These are phyloP conservation scores for Lophiostoma macrostomum DNA, from an alignment of 495 filamentous ascomycete genomes.

Conservation along the genomic window DNA sequence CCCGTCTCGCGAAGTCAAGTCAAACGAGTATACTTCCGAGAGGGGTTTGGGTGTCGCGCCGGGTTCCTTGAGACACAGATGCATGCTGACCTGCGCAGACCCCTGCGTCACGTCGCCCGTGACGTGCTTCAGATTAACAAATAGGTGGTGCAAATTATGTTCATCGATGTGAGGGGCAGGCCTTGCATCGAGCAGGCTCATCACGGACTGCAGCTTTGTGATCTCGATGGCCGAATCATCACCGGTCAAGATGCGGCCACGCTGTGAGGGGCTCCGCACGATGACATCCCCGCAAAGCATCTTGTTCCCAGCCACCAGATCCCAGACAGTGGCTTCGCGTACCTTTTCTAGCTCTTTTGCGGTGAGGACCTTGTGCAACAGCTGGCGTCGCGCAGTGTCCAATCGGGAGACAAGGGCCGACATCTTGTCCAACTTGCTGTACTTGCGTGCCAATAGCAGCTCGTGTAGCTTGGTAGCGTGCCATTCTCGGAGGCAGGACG, in stretches of 20 bases:
- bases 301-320: constrained; percentile 89
- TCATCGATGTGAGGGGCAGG: constrained; percentile 65
- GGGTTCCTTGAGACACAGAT: constrained; percentile 67
- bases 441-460: constrained; percentile 77
- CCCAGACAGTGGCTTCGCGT: constrained; percentile 88
- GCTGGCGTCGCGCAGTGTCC: constrained; percentile 78
- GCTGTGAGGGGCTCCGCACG: constrained; percentile 78
- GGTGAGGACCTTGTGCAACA: constrained; percentile 90
- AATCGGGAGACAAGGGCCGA: constrained; percentile 73
- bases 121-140: constrained; percentile 79
- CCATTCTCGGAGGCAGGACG: constrained; percentile 94
- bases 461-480: constrained; percentile 96
- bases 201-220: constrained; percentile 85
- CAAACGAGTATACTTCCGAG: constrained; percentile 78
- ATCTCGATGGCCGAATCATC: constrained; percentile 92
- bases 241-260: constrained; percentile 82
- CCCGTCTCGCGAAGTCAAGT: constrained; percentile 68
- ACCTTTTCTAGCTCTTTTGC: constrained; percentile 70
- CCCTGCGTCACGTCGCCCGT: constrained; percentile 67
- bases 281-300: constrained; percentile 87
- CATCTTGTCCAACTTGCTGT: constrained; percentile 75
- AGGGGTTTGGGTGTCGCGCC: constrained; percentile 61
- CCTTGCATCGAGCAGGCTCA: constrained; percentile 85
- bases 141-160: constrained; percentile 75
- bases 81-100: constrained; percentile 68